phyloP scores from a whole-genome alignment of 2,329 filamentous ascomycete species.

The Zymoseptoria tritici region DNA sequence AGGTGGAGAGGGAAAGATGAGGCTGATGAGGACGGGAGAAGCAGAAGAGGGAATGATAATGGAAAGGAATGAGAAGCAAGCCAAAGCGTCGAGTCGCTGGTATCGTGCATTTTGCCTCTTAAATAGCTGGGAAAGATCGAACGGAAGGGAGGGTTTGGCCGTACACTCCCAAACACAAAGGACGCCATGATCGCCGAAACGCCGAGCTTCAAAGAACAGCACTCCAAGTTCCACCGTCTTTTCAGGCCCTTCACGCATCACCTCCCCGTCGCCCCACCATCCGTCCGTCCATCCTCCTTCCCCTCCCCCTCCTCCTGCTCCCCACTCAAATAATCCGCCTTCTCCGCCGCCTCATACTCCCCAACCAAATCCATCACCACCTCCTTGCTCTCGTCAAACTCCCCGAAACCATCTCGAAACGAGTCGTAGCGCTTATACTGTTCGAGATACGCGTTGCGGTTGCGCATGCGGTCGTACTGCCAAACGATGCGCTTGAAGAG shows the following conservation, averaged over 20 bases:
- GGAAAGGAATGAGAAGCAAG: too few relatives aligned
- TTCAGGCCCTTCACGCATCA: constrained; percentile 1
- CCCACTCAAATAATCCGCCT: constrained; percentile 76
- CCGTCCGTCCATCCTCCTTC: constrained; percentile 31
- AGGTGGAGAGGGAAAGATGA: constrained; percentile 45
- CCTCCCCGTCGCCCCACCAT: constrained; percentile 37
- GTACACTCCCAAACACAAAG: background rate
- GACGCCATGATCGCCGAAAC: background rate
- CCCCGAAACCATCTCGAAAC: constrained; percentile 82
- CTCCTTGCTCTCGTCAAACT: constrained; percentile 91
- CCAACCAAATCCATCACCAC: constrained; percentile 85
- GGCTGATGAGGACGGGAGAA: too few relatives aligned
- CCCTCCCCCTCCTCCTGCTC: constrained; percentile 22
- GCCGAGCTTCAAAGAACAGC: background rate
- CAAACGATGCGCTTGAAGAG: constrained; percentile 89
- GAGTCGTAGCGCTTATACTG: constrained; percentile 92
- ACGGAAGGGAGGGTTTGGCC: too few relatives aligned
- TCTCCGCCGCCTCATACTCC: constrained; percentile 94
- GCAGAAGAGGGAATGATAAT: too few relatives aligned
- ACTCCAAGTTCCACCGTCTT: background rate
- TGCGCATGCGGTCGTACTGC: constrained; percentile 89
- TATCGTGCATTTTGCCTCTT: too few relatives aligned
- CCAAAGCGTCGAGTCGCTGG: too few relatives aligned
- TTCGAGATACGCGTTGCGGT: constrained; percentile 94
- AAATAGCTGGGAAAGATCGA: too few relatives aligned